Percentiles rank a stretch among this genome's conserved stretches.
These are phyloP conservation scores for Brassica nigra DNA, from an alignment of 345 rosid species.

Conservation along the genomic window DNA sequence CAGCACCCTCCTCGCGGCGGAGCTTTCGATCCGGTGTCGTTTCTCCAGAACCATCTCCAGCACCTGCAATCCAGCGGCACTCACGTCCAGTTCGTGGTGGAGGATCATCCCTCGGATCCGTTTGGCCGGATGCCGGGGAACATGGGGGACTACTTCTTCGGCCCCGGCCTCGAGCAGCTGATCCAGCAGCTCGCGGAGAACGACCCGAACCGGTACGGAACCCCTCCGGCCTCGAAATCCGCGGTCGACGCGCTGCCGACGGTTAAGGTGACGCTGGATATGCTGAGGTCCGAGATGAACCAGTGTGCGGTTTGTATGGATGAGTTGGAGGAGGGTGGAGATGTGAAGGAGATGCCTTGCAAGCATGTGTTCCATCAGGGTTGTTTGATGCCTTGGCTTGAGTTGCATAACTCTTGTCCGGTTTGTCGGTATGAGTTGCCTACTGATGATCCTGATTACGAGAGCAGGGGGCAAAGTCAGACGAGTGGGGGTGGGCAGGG, in stretches of 20 bases:
- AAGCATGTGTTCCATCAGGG: slow-evolving; percentile 64
- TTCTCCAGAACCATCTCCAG: slow-evolving; percentile 58
- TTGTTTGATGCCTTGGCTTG: slow-evolving; percentile 73
- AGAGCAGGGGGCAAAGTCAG: slow-evolving; percentile 44
- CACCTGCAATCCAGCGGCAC: slow-evolving; percentile 60
- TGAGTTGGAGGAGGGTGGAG: slow-evolving; percentile 53
- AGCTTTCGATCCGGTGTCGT: slow-evolving; percentile 56
- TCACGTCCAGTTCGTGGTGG: slow-evolving; percentile 64
- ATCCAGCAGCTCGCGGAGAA: slow-evolving; percentile 80
- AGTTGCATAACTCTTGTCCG: slow-evolving; percentile 74
- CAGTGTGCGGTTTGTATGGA: slow-evolving; percentile 83
- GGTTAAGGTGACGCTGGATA: slow-evolving; percentile 49
- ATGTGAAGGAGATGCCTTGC: slow-evolving; percentile 69
- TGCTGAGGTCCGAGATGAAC: slow-evolving; percentile 52
- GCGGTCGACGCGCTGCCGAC: slow-evolving; percentile 58
- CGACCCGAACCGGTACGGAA: slow-evolving; percentile 71
- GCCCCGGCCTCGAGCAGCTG: slow-evolving; percentile 74
- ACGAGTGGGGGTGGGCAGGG: slow-evolving; percentile 25
- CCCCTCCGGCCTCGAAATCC: slow-evolving; percentile 75
- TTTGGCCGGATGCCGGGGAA: slow-evolving; percentile 37
- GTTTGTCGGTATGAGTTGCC: slow-evolving; percentile 75
- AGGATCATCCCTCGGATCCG: slow-evolving; percentile 51
- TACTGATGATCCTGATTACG: slow-evolving; percentile 70
- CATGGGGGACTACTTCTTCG: slow-evolving; percentile 71
- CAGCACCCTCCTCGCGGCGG: slow-evolving; percentile 2